Percentiles rank a stretch among this genome's conserved stretches.
Conservation (phyloP, 257 asterid genomes). For the Fraxinus americana region DNA sequence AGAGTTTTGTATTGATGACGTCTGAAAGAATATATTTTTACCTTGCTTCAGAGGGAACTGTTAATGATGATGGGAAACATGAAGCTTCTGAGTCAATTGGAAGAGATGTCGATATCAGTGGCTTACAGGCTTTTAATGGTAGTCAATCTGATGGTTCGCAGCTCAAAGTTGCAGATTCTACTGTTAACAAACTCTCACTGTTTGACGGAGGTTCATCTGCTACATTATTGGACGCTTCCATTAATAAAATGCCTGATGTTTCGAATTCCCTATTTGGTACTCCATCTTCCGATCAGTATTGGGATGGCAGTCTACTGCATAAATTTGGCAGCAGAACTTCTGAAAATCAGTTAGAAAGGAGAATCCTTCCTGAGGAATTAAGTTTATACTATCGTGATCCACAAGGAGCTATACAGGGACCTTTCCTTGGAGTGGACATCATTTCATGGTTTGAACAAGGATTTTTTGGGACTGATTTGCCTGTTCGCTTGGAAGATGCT, state of each 20-base stretch:
- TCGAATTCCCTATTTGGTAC: slow-evolving; percentile 36
- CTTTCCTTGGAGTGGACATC: slow-evolving; percentile 94
- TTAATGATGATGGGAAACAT: slow-evolving; percentile 33
- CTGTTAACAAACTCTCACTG: not conserved
- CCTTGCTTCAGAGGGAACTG: slow-evolving; percentile 38
- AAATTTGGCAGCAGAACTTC: slow-evolving; percentile 38
- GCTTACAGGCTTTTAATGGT: slow-evolving; percentile 31
- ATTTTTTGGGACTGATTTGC: slow-evolving; percentile 88
- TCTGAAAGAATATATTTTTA: not conserved
- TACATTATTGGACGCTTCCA: not conserved
- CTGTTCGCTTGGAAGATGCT: slow-evolving; percentile 92
- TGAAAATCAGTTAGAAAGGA: slow-evolving; percentile 51
- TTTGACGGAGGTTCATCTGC: slow-evolving; percentile 3
- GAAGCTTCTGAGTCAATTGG: slow-evolving; percentile 41
- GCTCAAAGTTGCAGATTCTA: slow-evolving; percentile 35
- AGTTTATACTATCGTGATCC: slow-evolving; percentile 91
- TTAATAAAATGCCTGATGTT: slow-evolving; percentile 45
- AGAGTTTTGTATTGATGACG: not conserved
- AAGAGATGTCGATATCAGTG: slow-evolving; percentile 34
- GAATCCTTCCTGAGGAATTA: slow-evolving; percentile 71
- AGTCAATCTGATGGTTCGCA: slow-evolving; percentile 45
- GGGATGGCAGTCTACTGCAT: slow-evolving; percentile 48
- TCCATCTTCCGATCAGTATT: slow-evolving; percentile 48
- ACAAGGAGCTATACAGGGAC: slow-evolving; percentile 97
- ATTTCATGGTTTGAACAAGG: slow-evolving; percentile 98